A percentile compares a stretch with the other conserved stretches of the same genome.
Conservation (phyloP, 768 basidiomycete species). For the Russula virescens region DNA sequence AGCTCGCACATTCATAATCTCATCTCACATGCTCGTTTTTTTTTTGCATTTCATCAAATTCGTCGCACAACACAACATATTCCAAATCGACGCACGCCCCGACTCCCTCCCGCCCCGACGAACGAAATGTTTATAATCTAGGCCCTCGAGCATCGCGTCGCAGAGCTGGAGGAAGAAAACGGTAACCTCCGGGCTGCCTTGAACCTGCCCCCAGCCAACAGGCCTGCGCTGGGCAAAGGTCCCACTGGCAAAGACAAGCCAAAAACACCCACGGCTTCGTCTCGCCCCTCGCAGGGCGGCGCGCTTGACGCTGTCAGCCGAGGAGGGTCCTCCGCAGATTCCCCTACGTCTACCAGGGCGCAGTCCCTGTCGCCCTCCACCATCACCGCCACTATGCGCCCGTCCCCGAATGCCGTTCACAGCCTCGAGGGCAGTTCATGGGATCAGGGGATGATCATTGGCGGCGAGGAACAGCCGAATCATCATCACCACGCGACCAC, state of each 20-base stretch:
- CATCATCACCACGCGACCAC: slow-evolving; percentile 24
- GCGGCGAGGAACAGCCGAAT: slow-evolving; percentile 38
- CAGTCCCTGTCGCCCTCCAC: slow-evolving; percentile 62
- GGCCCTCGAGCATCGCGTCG: slow-evolving; percentile 76
- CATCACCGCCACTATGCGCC: slow-evolving; percentile 43
- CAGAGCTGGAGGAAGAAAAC: slow-evolving; percentile 83
- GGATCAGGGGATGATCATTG: slow-evolving; percentile 48
- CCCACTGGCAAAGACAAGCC: slow-evolving; percentile 86
- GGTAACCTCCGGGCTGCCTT: slow-evolving; percentile 62
- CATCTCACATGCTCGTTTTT: neutral
- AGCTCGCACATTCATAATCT: slow-evolving; percentile 21
- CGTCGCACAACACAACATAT: too few species aligned
- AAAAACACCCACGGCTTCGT: slow-evolving; percentile 28
- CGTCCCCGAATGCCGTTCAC: slow-evolving; percentile 28
- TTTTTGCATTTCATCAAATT: too few species aligned
- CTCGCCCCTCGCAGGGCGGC: slow-evolving; percentile 8
- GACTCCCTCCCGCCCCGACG: too few species aligned
- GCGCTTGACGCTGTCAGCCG: slow-evolving; percentile 23
- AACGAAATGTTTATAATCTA: slow-evolving; percentile 31
- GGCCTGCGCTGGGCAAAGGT: slow-evolving; percentile 71
- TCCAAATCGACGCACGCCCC: too few species aligned
- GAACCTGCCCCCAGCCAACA: slow-evolving; percentile 65
- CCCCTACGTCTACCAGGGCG: slow-evolving; percentile 42
- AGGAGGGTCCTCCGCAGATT: slow-evolving; percentile 29
- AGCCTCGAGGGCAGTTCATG: slow-evolving; percentile 48